Percentiles rank a stretch among this genome's conserved stretches.
Evolutionary conservation across 2,329 filamentous ascomycete genomes (phyloP).

Genomic region (Fusarium austroafricanum): DNA sequence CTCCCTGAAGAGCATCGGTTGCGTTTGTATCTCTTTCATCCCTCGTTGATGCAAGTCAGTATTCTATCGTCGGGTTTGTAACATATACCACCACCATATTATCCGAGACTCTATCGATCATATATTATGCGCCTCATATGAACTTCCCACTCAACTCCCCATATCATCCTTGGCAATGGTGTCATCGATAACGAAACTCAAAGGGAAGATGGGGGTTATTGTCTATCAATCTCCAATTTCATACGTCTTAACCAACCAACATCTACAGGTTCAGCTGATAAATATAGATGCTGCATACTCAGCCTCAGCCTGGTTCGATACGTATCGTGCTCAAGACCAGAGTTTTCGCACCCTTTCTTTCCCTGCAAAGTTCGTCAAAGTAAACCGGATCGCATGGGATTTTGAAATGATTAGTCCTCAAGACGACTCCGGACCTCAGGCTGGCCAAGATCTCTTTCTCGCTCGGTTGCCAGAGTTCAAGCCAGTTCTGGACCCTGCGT

Average conservation of each 20-base stretch:
- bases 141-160: background rate
- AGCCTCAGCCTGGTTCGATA: conserved; percentile 12
- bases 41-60: background rate
- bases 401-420: background rate
- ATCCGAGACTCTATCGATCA: background rate
- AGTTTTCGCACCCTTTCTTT: background rate
- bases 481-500: conserved; percentile 8
- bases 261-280: background rate
- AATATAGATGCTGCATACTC: background rate
- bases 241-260: background rate
- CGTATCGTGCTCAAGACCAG: background rate
- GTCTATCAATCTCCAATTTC: background rate
- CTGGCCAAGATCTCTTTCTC: conserved; percentile 10
- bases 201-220: background rate
- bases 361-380: background rate
- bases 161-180: background rate
- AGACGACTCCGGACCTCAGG: background rate
- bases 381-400: background rate
- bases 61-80: conserved; percentile 11
- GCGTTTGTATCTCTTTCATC: conserved; percentile 19
- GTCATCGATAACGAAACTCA: background rate
- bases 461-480: conserved; percentile 2
- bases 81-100: conserved; percentile 8
- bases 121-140: background rate
- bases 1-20: conserved; percentile 18